Evolutionary conservation across 2,329 filamentous ascomycete species (phyloP).

Genomic region (Aureobasidium sp.): DNA sequence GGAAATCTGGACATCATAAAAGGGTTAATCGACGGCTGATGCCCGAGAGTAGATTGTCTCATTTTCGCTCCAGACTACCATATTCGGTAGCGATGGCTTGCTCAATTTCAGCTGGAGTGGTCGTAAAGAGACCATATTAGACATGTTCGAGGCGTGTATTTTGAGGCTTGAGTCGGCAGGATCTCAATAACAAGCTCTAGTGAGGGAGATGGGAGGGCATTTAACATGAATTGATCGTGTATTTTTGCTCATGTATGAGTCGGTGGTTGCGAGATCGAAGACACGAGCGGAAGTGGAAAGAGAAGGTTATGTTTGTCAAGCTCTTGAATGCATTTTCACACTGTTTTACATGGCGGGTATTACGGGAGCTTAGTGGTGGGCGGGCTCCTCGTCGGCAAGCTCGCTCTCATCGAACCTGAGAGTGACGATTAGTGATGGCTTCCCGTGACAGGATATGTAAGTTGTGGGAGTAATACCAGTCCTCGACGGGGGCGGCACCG

Average conservation of each 20-base stretch:
- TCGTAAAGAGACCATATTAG: neutral
- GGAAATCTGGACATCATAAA: neutral
- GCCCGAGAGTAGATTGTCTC: neutral
- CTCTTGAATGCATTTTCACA: constrained; percentile 9
- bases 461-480: constrained; percentile 40
- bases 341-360: constrained; percentile 8
- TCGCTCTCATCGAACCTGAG: constrained; percentile 16
- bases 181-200: neutral
- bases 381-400: constrained; percentile 15
- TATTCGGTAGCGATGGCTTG: neutral
- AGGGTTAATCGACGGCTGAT: neutral
- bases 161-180: neutral
- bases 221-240: neutral
- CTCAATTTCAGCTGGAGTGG: neutral
- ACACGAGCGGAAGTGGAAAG: neutral
- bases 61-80: neutral
- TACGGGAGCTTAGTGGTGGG: constrained; percentile 29
- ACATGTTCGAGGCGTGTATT: neutral
- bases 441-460: neutral
- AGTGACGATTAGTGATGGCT: neutral
- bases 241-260: neutral
- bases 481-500: constrained; percentile 52
- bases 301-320: neutral
- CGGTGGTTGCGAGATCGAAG: too few species aligned
- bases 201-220: neutral